Evolutionary conservation across 2,329 filamentous ascomycete species (phyloP), one percentile per base, ranked within the genome.

Genomic region (Drechslera avenae): DNA sequence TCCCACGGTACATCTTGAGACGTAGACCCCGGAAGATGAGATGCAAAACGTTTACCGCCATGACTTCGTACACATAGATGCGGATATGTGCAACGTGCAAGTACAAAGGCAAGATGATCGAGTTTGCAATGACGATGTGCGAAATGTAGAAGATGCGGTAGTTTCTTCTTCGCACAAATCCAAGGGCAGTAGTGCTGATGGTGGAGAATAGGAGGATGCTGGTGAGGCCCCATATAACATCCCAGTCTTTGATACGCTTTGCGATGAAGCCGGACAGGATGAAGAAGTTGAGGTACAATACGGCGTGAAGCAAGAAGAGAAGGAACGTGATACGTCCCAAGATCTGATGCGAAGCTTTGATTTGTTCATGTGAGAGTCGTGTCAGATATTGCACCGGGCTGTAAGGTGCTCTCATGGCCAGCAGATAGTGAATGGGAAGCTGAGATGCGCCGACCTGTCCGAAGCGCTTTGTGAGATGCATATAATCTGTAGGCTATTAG

Each of bases 401-500:
- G 44, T 79, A 83, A 4, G 77, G 72, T 6, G 79, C 76, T 45
- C 79, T 78, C 48, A 81, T 73, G 13, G 80, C 73, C 51, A 87
- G 77, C 5, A 86, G 74, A 49, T 85, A 83, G 46, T 86, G 83
- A 2, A 86, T 66, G 1, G 84, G 84, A 1, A 75, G 66, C 59
- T 86, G 84, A 7, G 83, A 85, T 5, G 83, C 76, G 17, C 76
- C 82, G 41, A 86, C 76, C 39, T 83, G 82, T 14, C 81, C 84
- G 45, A 86, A 77, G 4, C 83, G 79, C 70, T 85, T 86, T 18
- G 84, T 86, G 18, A 86, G 71, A 66, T 86, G 84, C 23, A 86
- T 75, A 49, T 86, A 86, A 67, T 86, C 84, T 85, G 42, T 3
- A 2, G 23, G 5, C 21, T 19, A 30, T 57, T 17, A 52, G 44